These are phyloP conservation scores for Coemansia sp. DNA, from an alignment of 371 early-diverging fungal genomes.

Conservation along the genomic window DNA sequence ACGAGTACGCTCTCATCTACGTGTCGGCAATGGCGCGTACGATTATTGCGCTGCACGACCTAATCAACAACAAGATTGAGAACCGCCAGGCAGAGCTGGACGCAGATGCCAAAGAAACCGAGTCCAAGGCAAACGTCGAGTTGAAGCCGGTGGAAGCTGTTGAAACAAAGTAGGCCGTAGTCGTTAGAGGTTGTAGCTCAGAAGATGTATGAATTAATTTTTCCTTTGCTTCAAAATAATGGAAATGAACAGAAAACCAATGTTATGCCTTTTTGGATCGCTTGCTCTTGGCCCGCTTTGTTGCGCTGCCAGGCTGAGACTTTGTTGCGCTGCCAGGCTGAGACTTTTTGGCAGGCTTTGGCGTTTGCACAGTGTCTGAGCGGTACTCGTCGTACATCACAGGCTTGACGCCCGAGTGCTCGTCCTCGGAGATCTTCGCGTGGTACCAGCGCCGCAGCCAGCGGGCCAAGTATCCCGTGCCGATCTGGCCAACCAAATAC, in stretches of 20 bases:
- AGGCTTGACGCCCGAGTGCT: conserved; percentile 7
- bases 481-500: conserved; percentile 38
- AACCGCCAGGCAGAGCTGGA: conserved; percentile 51
- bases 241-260: neutral
- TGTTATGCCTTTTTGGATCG: conserved; percentile 22
- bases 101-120: conserved; percentile 34
- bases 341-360: conserved; percentile 11
- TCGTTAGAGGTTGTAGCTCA: neutral
- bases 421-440: conserved; percentile 11
- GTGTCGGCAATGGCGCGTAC: conserved; percentile 85
- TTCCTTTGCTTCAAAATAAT: no score
- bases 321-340: no score
- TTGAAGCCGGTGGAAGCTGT: neutral
- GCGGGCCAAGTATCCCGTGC: conserved; percentile 15
- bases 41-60: conserved; percentile 91
- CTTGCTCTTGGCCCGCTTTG: conserved; percentile 40
- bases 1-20: conserved; percentile 89
- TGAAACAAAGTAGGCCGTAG: neutral
- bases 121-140: conserved; percentile 19
- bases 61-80: conserved; percentile 86
- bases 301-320: no score
- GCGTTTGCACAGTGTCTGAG: conserved; percentile 9
- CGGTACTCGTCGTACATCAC: conserved; percentile 35
- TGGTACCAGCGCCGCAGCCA: conserved; percentile 23
- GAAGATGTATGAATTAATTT: neutral